Conservation (phyloP, 371 early-diverging fungal genomes). For the Mortierella sp. region DNA sequence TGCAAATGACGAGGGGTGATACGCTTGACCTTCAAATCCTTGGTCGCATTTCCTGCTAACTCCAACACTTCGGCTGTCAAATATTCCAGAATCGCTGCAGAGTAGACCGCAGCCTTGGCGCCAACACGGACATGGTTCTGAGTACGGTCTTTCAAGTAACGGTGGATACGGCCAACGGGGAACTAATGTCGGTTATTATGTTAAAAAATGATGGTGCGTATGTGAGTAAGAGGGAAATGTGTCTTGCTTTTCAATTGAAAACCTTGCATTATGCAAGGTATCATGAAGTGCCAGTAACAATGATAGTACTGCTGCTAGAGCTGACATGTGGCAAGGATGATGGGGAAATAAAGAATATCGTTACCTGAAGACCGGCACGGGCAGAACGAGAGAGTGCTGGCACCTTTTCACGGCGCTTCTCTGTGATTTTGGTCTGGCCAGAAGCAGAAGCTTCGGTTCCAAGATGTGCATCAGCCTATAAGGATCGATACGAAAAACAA, state of each 20-base stretch:
- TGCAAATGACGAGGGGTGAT: conserved; percentile 93
- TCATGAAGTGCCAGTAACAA: not conserved
- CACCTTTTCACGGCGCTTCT: conserved; percentile 65
- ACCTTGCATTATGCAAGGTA: not conserved
- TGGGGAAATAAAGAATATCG: not conserved
- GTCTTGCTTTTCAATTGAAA: not conserved
- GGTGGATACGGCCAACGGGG: conserved; percentile 92
- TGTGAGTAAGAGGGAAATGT: not conserved
- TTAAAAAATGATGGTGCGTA: not conserved
- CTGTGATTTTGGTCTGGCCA: conserved; percentile 45
- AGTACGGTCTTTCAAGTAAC: conserved; percentile 86
- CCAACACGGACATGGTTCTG: conserved; percentile 88
- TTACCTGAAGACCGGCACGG: conserved; percentile 79
- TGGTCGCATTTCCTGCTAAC: conserved; percentile 93
- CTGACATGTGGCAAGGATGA: not conserved
- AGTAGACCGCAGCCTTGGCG: conserved; percentile 92
- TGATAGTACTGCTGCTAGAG: not conserved
- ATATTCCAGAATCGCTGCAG: conserved; percentile 93
- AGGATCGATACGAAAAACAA: not conserved
- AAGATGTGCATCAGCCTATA: conserved; percentile 57
- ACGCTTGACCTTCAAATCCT: conserved; percentile 91
- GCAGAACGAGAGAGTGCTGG: conserved; percentile 74
- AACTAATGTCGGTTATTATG: conserved; percentile 62
- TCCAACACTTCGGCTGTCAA: conserved; percentile 93
- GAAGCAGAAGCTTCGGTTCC: conserved; percentile 50